Base-by-base conservation (phyloP, 257 asterid species). In the Anisodus acutangulus region DNA sequence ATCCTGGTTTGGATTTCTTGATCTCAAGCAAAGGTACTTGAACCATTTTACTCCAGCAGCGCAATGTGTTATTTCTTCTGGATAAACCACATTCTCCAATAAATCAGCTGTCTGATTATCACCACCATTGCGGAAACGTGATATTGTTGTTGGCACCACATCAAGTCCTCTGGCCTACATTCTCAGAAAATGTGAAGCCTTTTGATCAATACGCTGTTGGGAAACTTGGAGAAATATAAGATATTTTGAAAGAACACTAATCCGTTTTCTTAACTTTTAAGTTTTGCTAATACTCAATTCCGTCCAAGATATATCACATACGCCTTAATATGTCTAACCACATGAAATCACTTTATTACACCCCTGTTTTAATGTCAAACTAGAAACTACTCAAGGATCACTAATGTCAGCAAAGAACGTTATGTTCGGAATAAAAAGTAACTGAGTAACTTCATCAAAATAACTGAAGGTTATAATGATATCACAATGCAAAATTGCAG, bases 21-120 rank as follows among this genome's bases (percentile, higher is more conserved):
- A 88, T 86, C 94, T 88, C 85, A 80, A 74, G 85, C 90, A 93
- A 51, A 93, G 91, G 87, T 90, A 92, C 89, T 88, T 94, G 83
- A 96, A 96, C 99, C 99, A 94, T 87, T 92, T 96, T 45, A 96
- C 91, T 69, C 99, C 98, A 39, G 97, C 97, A 47, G 98, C 98
- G 68, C 98, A 96, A 76, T 96, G 99, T 31, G 97, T 93, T 15
- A 94, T 94, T 87, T 96, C 98, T 84, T 96, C 99, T 11, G 98
- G 99, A 85, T 96, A 96, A 62, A 96, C 85, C 78, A 94, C 97
- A 2, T 85, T 90, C 90, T 94, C 99, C 89, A 96, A 81, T 85
- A 96, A 89, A 53, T 87, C 93, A 9, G 98, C 99, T 19, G 99
- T 94, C 87, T 89, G 87, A 9, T 89, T 92, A 26, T 96, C 99